Base-by-base conservation (phyloP, 257 asterid species). In the Phtheirospermum japonicum region DNA sequence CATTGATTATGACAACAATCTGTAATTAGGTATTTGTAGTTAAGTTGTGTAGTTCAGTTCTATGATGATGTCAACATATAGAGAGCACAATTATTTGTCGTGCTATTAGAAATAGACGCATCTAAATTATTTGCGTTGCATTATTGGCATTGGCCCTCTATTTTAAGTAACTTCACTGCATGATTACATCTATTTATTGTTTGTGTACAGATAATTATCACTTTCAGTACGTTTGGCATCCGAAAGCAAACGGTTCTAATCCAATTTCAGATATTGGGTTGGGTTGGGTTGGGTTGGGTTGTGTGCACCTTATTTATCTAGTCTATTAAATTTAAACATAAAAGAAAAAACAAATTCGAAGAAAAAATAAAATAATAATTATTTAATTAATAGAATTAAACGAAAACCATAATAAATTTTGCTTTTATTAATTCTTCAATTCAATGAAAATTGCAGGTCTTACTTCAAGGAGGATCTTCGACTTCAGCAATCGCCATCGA, bases 391-490 rank as follows among this genome's bases (percentile, higher is more conserved):
- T n/a, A n/a, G n/a, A n/a, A n/a, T n/a, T n/a, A n/a, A n/a, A n/a
- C n/a, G n/a, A n/a, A n/a, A n/a, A n/a, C n/a, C n/a, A n/a, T n/a
- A n/a, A n/a, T n/a, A n/a, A n/a, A n/a, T n/a, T n/a, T n/a, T n/a
- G n/a, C n/a, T n/a, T n/a, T n/a, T n/a, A n/a, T n/a, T n/a, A n/a
- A n/a, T n/a, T n/a, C n/a, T n/a, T n/a, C n/a, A n/a, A n/a, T n/a
- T n/a, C n/a, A n/a, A n/a, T n/a, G n/a, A n/a, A n/a, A n/a, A n/a
- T n/a, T n/a, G n/a, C n/a, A 81, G 87, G 87, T 77, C 9, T 63
- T 81, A 28, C 77, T 81, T 26, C 82, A 77, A 73, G 87, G 84
- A 8, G 87, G 87, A 31, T 59, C 80, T 7, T 81, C 82, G 42
- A 75, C 87, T 13, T 75, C 87, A 36, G 56, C 77, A 11, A 77